A percentile compares a stretch with the other conserved stretches of the same genome.
These are phyloP conservation scores for Samsoniella hepiali DNA, from an alignment of 2,329 filamentous ascomycete genomes.

Conservation along the genomic window DNA sequence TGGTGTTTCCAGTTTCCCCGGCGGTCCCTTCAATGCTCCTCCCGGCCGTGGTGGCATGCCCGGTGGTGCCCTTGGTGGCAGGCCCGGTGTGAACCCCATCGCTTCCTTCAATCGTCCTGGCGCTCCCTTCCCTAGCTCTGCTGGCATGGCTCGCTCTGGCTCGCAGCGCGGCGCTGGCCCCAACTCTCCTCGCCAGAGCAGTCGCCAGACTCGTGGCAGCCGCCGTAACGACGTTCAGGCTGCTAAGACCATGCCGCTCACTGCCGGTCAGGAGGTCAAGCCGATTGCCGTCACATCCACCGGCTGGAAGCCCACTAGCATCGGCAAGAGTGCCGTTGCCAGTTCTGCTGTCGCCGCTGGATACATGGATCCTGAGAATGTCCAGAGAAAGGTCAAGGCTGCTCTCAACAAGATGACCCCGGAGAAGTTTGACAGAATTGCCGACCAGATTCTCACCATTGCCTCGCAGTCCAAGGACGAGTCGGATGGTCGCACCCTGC, in stretches of 20 bases:
- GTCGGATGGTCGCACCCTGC: constrained; percentile 85
- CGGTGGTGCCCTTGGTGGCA: constrained; percentile 57
- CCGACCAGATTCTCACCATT: constrained; percentile 88
- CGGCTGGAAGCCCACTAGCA: constrained; percentile 86
- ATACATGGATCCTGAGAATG: constrained; percentile 82
- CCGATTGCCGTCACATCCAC: constrained; percentile 67
- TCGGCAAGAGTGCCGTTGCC: constrained; percentile 45
- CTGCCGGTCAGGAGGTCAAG: constrained; percentile 76
- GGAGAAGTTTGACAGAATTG: constrained; percentile 96
- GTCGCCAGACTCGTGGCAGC: constrained; percentile 61
- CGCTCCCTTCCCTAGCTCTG: constrained; percentile 59
- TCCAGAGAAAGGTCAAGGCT: constrained; percentile 98
- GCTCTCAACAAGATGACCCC: constrained; percentile 99
- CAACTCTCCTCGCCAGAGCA: constrained; percentile 68
- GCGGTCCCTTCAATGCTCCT: constrained; percentile 66
- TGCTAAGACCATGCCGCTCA: constrained; percentile 89
- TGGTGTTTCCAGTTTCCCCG: constrained; percentile 51
- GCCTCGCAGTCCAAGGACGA: constrained; percentile 95
- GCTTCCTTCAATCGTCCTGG: constrained; percentile 44
- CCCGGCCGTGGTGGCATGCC: constrained; percentile 60
- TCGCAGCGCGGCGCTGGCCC: constrained; percentile 59
- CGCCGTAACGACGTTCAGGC: constrained; percentile 68
- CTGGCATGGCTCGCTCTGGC: constrained; percentile 62
- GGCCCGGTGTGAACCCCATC: constrained; percentile 50
- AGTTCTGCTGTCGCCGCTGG: constrained; percentile 43